These are phyloP conservation scores for Phytophthora citricola DNA, from an alignment of 352 stramenopile species.

Conservation along the genomic window DNA sequence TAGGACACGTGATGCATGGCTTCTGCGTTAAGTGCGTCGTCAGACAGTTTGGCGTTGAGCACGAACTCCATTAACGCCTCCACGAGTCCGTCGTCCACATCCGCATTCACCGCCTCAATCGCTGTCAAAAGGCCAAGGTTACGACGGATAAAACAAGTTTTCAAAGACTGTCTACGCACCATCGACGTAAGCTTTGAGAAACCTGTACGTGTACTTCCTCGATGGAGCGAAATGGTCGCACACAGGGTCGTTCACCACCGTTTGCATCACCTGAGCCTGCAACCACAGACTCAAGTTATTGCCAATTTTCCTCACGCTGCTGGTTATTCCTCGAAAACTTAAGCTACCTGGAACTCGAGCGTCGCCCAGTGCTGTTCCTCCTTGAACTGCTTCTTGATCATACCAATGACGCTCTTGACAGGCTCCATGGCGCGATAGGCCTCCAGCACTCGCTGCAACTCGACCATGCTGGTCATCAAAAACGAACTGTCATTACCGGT, in stretches of 20 bases:
- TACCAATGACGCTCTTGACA: constrained; percentile 45
- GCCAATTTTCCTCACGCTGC: neutral
- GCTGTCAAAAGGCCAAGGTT: constrained; percentile 34
- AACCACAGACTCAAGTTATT: constrained; percentile 2
- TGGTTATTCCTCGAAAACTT: neutral
- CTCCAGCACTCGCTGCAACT: constrained; percentile 54
- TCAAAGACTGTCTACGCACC: constrained; percentile 37
- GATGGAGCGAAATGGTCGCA: constrained; percentile 69
- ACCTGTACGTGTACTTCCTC: constrained; percentile 68
- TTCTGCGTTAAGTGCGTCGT: constrained; percentile 50
- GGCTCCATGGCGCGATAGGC: constrained; percentile 75
- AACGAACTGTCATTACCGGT: too few species aligned
- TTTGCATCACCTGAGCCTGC: constrained; percentile 59
- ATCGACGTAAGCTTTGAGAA: constrained; percentile 72
- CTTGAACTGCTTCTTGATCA: constrained; percentile 43
- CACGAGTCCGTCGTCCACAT: constrained; percentile 65
- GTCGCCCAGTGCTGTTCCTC: constrained; percentile 48
- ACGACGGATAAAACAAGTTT: constrained; percentile 1
- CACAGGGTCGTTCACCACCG: constrained; percentile 61
- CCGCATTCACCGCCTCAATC: constrained; percentile 51
- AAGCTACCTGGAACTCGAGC: constrained; percentile 60
- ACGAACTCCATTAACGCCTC: constrained; percentile 68
- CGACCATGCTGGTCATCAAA: constrained; percentile 10
- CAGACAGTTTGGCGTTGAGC: constrained; percentile 33
- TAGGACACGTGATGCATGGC: constrained; percentile 83